A percentile compares a stretch with the other conserved stretches of the same genome.
These are phyloP conservation scores for Rhodotorula kratochvilovae DNA, from an alignment of 768 basidiomycete genomes.

Conservation along the genomic window DNA sequence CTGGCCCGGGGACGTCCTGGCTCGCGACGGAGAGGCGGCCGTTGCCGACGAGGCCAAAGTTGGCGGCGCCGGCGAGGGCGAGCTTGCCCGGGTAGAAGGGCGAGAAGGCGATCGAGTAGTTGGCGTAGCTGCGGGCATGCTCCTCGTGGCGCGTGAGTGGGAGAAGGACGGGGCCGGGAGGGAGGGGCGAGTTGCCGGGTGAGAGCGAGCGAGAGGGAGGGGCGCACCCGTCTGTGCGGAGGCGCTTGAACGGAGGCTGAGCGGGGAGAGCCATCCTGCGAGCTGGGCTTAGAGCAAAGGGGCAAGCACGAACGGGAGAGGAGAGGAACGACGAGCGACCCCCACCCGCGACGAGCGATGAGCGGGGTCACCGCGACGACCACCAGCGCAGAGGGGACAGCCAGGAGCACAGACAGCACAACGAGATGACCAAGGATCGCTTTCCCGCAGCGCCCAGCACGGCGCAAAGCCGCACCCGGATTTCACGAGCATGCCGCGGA, in stretches of 20 bases:
- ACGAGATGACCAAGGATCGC: no score
- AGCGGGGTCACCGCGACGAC: no score
- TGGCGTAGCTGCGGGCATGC: conserved; percentile 39
- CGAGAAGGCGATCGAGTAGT: conserved; percentile 47
- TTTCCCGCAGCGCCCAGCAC: no score
- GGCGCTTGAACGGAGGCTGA: conserved; percentile 1
- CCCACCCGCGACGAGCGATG: no score
- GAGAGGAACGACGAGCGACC: background rate
- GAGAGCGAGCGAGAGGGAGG: background rate
- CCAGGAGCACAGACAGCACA: no score
- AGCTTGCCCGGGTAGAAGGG: conserved; percentile 48
- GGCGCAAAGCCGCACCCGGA: no score
- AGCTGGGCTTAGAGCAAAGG: background rate
- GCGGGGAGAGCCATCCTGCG: background rate
- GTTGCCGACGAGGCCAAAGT: conserved; percentile 93
- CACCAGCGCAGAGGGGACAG: no score
- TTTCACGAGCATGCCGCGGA: no score
- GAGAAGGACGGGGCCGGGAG: no score
- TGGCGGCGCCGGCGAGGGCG: conserved; percentile 46
- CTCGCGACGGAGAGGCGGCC: conserved; percentile 63
- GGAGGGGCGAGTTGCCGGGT: background rate
- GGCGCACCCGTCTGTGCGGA: conserved; percentile 22
- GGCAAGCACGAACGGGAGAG: background rate
- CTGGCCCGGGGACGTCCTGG: conserved; percentile 19
- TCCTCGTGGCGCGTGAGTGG: background rate